Conservation (phyloP, 495 filamentous ascomycete species). For the Podospora tetraspora region DNA sequence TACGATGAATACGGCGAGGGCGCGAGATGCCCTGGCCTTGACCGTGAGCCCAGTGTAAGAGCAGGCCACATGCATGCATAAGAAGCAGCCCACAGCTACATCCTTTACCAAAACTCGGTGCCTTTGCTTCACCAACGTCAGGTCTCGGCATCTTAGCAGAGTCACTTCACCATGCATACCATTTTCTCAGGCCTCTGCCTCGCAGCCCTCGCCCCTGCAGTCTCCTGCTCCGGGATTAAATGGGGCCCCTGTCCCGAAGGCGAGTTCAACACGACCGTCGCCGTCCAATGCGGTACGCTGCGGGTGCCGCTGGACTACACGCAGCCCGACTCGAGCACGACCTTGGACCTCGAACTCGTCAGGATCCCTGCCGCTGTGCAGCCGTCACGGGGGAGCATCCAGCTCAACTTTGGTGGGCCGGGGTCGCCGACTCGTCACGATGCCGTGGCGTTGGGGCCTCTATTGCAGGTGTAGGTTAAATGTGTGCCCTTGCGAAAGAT, state of each 20-base stretch:
- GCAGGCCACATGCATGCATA: too few species aligned
- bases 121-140: too few species aligned
- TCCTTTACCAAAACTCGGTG: too few species aligned
- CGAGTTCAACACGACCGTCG: slow-evolving; percentile 6
- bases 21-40: too few species aligned
- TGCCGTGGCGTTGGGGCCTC: slow-evolving; percentile 15
- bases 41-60: too few species aligned
- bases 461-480: slow-evolving; percentile 21
- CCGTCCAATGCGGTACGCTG: slow-evolving; percentile 35
- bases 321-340: slow-evolving; percentile 20
- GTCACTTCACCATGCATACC: too few species aligned
- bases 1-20: too few species aligned
- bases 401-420: slow-evolving; percentile 45
- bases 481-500: not conserved
- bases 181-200: too few species aligned
- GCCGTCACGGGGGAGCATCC: slow-evolving; percentile 37
- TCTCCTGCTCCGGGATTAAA: not conserved
- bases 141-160: too few species aligned
- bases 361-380: slow-evolving; percentile 27
- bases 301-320: slow-evolving; percentile 43
- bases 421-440: slow-evolving; percentile 25
- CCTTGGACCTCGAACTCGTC: slow-evolving; percentile 32
- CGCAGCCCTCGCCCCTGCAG: too few species aligned
- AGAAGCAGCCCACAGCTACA: too few species aligned
- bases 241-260: slow-evolving; percentile 2